Evolutionary conservation across 768 basidiomycete genomes (phyloP).

Genomic region (Piloderma croceum): DNA sequence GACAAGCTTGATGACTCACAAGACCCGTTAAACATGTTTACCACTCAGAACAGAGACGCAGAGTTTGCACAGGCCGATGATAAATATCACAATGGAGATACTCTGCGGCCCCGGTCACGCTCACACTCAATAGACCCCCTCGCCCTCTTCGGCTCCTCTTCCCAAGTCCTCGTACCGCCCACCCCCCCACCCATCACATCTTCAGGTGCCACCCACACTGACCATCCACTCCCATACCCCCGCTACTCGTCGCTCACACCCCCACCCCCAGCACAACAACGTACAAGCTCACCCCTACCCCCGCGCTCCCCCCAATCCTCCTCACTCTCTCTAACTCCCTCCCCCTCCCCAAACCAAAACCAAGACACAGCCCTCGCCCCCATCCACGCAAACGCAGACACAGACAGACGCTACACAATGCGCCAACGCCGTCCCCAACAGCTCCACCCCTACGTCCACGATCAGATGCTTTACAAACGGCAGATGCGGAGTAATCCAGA

Average conservation of each 20-base stretch:
- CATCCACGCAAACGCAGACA: neutral
- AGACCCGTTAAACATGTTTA: neutral
- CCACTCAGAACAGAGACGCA: neutral
- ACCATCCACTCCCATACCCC: constrained; percentile 3
- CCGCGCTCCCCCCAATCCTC: constrained; percentile 5
- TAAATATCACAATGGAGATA: neutral
- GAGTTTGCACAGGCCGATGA: neutral
- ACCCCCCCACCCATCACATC: constrained; percentile 11
- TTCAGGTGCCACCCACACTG: constrained; percentile 10
- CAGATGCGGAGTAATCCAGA: constrained; percentile 54
- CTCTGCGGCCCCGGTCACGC: neutral
- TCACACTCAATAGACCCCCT: constrained; percentile 7
- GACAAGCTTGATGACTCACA: too few relatives aligned
- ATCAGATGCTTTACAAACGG: constrained; percentile 46
- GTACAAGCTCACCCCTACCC: neutral
- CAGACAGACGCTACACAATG: constrained; percentile 43
- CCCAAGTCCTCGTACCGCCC: constrained; percentile 10
- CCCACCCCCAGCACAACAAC: neutral
- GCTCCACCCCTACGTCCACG: constrained; percentile 55
- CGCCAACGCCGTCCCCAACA: constrained; percentile 52
- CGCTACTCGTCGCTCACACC: constrained; percentile 1
- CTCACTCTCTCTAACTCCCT: constrained; percentile 6
- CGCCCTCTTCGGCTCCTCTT: constrained; percentile 3
- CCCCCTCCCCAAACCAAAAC: constrained; percentile 9
- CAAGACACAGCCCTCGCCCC: neutral